Percentiles rank a stretch among this genome's conserved stretches.
Evolutionary conservation across 2,329 filamentous ascomycete genomes (phyloP).

Genomic region (Dissoconium aciculare): DNA sequence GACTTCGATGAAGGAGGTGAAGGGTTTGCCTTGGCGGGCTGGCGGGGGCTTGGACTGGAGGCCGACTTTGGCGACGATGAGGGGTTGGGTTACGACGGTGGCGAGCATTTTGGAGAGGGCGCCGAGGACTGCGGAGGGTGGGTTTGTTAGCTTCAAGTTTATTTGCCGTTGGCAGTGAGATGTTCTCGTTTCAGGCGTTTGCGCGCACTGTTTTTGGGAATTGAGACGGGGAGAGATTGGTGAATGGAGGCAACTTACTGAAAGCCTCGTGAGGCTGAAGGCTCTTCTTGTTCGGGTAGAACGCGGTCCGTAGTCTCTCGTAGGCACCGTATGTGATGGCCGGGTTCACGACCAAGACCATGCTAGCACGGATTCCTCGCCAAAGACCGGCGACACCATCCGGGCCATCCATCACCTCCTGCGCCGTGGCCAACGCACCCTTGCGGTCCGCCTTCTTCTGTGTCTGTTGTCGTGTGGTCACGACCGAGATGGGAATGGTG

Average conservation of each 20-base stretch:
- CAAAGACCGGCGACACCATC: slow-evolving; percentile 82
- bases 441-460: slow-evolving; percentile 73
- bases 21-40: slow-evolving; percentile 70
- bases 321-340: slow-evolving; percentile 97
- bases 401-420: slow-evolving; percentile 76
- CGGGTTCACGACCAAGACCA: slow-evolving; percentile 90
- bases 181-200: too few species aligned
- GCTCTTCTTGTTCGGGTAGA: slow-evolving; percentile 64
- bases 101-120: slow-evolving; percentile 86
- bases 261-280: slow-evolving; percentile 82
- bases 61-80: slow-evolving; percentile 96
- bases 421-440: slow-evolving; percentile 71
- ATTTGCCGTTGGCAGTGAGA: too few species aligned
- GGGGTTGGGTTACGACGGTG: slow-evolving; percentile 79
- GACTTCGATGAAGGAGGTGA: slow-evolving; percentile 85
- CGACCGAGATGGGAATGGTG: slow-evolving; percentile 88
- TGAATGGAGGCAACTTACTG: slow-evolving; percentile 48
- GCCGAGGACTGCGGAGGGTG: slow-evolving; percentile 57
- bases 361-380: slow-evolving; percentile 87
- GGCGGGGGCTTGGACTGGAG: slow-evolving; percentile 86
- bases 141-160: slow-evolving; percentile 6
- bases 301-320: slow-evolving; percentile 61
- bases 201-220: too few species aligned
- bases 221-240: too few species aligned
- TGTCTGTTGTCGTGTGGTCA: slow-evolving; percentile 93